These are phyloP conservation scores for Jamesozyma spencerorum DNA, from an alignment of 805 yeast species.

Conservation along the genomic window DNA sequence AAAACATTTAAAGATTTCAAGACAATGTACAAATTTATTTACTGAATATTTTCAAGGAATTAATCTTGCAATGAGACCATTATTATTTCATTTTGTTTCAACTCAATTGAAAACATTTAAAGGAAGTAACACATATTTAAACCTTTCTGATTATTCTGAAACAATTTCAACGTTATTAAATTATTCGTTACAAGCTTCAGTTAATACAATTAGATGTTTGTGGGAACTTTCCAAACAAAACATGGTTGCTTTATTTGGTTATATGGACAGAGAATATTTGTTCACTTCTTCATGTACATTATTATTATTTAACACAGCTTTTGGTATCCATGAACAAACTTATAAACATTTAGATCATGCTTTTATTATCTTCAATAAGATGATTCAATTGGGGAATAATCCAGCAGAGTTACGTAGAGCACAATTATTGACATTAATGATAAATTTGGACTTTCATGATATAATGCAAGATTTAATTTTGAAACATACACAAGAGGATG, in stretches of 20 bases:
- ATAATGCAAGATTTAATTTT: slow-evolving; percentile 47
- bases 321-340: slow-evolving; percentile 74
- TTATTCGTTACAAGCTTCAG: slow-evolving; percentile 73
- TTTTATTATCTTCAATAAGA: slow-evolving; percentile 54
- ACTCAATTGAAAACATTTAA: slow-evolving; percentile 47
- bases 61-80: slow-evolving; percentile 68
- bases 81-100: slow-evolving; percentile 66
- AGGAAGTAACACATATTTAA: slow-evolving; percentile 44
- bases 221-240: slow-evolving; percentile 71
- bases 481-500: slow-evolving; percentile 37
- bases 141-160: slow-evolving; percentile 57
- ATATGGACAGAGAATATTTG: slow-evolving; percentile 77
- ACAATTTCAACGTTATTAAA: slow-evolving; percentile 60
- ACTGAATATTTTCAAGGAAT: slow-evolving; percentile 79
- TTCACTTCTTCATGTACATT: slow-evolving; percentile 70
- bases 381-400: slow-evolving; percentile 70
- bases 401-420: slow-evolving; percentile 72
- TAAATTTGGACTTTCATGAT: slow-evolving; percentile 60
- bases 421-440: slow-evolving; percentile 55
- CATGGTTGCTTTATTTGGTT: slow-evolving; percentile 79
- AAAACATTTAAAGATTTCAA: slow-evolving; percentile 40
- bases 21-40: slow-evolving; percentile 65
- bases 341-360: slow-evolving; percentile 66
- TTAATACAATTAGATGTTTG: slow-evolving; percentile 60
- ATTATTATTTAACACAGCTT: slow-evolving; percentile 65